Evolutionary conservation across 2,329 filamentous ascomycete genomes (phyloP).

Genomic region (Aotearoamyces nothofagi): DNA sequence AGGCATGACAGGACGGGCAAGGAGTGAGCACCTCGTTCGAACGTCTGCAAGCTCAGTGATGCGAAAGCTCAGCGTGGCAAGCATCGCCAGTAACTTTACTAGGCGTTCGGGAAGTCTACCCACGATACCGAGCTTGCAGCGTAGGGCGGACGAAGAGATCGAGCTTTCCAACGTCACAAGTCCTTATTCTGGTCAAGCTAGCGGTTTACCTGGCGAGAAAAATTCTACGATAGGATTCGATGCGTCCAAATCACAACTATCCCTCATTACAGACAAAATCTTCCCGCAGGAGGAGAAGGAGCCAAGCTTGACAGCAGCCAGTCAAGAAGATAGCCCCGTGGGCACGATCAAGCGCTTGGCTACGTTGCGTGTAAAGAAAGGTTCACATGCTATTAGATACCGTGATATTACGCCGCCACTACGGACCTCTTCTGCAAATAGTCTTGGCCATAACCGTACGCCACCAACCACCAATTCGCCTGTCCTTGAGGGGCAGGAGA

Average conservation of each 20-base stretch:
- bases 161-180: constrained; percentile 6
- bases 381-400: constrained; percentile 14
- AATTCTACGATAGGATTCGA: background rate
- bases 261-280: background rate
- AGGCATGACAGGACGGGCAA: constrained; percentile 52
- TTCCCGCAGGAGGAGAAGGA: constrained; percentile 1
- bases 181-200: constrained; percentile 1
- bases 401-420: constrained; percentile 12
- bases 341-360: constrained; percentile 11
- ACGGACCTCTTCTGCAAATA: constrained; percentile 15
- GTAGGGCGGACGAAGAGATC: constrained; percentile 11
- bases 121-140: constrained; percentile 16
- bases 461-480: constrained; percentile 1
- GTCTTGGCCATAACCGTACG: constrained; percentile 7
- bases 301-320: constrained; percentile 6
- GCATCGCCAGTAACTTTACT: constrained; percentile 61
- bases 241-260: background rate
- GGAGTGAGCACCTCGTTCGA: constrained; percentile 58
- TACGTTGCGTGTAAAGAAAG: constrained; percentile 12
- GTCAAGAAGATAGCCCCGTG: constrained; percentile 8
- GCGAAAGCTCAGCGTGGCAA: constrained; percentile 72
- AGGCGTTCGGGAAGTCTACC: constrained; percentile 48
- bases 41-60: constrained; percentile 77
- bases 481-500: background rate
- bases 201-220: background rate